Base-by-base conservation (phyloP, 2,329 filamentous ascomycete genomes). In the Drechslerella dactyloides region DNA sequence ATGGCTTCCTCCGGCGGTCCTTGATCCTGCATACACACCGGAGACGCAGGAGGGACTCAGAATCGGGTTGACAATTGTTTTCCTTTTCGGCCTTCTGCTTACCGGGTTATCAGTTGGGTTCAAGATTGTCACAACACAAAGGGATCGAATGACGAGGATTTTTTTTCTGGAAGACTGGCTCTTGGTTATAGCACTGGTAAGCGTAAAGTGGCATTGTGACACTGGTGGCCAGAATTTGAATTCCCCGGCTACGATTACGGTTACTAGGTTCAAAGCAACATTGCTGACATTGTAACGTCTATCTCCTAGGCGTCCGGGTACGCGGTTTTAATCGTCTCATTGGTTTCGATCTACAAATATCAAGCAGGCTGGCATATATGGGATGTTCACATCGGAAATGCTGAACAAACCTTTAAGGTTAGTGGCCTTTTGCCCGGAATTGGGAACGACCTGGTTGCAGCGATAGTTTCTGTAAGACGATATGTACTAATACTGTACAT, bases 331-430 rank as follows among this genome's bases (percentile, higher is more conserved):
- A 65, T 72, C 7, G 55, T 61, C 4, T 72, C 68, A 0, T 57
- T 59, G 7, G 52, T 64, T 48, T 72, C 68, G 0, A 57, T 65
- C 27, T 72, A 60, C 37, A 37, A 50, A 44, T 72, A 61, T 21
- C 68, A 72, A 30, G 68, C 68, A 1, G 68, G 68, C 11, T 72
- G 54, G 60, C 68, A 72, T 35, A 72, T 72, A n/a, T 72, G 56
- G 50, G 68, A 72, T 53, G 68, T 72, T 1, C 68, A 58, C 37
- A 72, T 72, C 42, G 48, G 48, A 30, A 72, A 60, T 27, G 68
- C 68, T 0, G 68, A 72, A 54, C 60, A 56, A 15, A 65, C 68
- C 3, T 72, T 72, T 40, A 72, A 21, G 19, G 68, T 72, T 59
- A 21, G 60, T 53, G n/a, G n/a, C n/a, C n/a, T n/a, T n/a, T n/a